Evolutionary conservation across 352 stramenopile genomes (phyloP).

Genomic region (Phytophthora sp.): DNA sequence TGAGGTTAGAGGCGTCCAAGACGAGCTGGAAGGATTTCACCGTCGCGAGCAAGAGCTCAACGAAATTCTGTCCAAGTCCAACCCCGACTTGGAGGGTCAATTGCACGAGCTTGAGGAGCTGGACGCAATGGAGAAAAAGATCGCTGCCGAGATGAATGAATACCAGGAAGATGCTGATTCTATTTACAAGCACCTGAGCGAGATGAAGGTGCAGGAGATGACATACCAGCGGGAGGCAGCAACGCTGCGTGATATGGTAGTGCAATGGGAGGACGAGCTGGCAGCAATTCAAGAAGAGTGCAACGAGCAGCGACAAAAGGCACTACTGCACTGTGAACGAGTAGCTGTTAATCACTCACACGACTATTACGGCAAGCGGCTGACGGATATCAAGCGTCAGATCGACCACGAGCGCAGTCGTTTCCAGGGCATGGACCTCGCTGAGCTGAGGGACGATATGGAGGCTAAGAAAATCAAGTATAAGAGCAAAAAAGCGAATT

Average conservation of each 20-base stretch:
- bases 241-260: slow-evolving; percentile 51
- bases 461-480: slow-evolving; percentile 80
- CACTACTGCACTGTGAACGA: slow-evolving; percentile 66
- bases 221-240: slow-evolving; percentile 61
- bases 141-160: slow-evolving; percentile 56
- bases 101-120: slow-evolving; percentile 65
- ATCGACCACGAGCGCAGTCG: slow-evolving; percentile 76
- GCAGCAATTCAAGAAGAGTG: slow-evolving; percentile 59
- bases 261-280: slow-evolving; percentile 58
- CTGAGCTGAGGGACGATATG: slow-evolving; percentile 75
- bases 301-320: slow-evolving; percentile 64
- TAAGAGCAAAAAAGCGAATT: slow-evolving; percentile 64
- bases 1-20: slow-evolving; percentile 56
- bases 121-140: slow-evolving; percentile 50
- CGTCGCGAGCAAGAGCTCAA: slow-evolving; percentile 60
- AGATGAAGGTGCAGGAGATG: slow-evolving; percentile 74
- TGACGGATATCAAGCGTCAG: slow-evolving; percentile 81
- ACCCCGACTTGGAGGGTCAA: slow-evolving; percentile 71
- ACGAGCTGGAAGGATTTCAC: slow-evolving; percentile 50
- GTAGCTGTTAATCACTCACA: slow-evolving; percentile 67
- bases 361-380: slow-evolving; percentile 80
- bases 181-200: slow-evolving; percentile 78
- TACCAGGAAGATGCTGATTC: slow-evolving; percentile 66
- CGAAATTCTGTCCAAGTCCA: slow-evolving; percentile 62
- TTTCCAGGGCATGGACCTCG: slow-evolving; percentile 86